Base-by-base conservation (phyloP, 495 filamentous ascomycete species). In the Aspergillus bertholletiae region DNA sequence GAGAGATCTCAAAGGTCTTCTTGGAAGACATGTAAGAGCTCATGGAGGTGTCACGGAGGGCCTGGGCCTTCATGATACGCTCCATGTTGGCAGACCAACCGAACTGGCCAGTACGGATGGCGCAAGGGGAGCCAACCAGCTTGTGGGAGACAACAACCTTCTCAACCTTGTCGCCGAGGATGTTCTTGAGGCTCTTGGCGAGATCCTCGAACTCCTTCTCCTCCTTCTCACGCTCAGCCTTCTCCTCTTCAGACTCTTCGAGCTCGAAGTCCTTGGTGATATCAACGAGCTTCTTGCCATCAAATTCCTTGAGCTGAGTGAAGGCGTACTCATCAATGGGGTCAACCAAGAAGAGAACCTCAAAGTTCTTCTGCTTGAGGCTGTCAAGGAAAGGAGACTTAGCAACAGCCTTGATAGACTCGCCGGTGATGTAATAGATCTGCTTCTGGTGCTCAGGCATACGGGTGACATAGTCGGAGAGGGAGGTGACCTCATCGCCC, bases 251-350 rank as follows among this genome's bases (percentile, higher is more conserved):
- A 56, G 90, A 93, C 88, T 98, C 94, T 85, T 98, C 94, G 57
- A 98, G 90, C 80, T 98, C 94, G 79, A 98, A 98, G 86, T 98
- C 94, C 87, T 98, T 98, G 83, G 94, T 98, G 76, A 98, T 98
- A 72, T 98, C 94, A 70, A 98, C 93, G 26, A 98, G 85, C 85
- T 98, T 98, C 90, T 97, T 98, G 81, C 88, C 88, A 64, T 98
- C 94, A 74, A 96, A 97, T 78, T 98, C 94, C 86, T 98, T 98
- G 72, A 98, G 87, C 84, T 98, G 94, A 64, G 94, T 98, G 89
- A 98, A 96, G 73, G 94, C 94, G 67, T 98, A 98, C 87, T 98
- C 94, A 62, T 98, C 94, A 78, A 98, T 98, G 67, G 94, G 94
- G 81, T 98, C 94, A 71, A 94, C 89, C 55, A 98, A 84, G 93